Percentiles rank a stretch among this genome's conserved stretches.
Evolutionary conservation across 371 early-diverging fungal genomes (phyloP).

Genomic region (Sanchytrium tribonematis): DNA sequence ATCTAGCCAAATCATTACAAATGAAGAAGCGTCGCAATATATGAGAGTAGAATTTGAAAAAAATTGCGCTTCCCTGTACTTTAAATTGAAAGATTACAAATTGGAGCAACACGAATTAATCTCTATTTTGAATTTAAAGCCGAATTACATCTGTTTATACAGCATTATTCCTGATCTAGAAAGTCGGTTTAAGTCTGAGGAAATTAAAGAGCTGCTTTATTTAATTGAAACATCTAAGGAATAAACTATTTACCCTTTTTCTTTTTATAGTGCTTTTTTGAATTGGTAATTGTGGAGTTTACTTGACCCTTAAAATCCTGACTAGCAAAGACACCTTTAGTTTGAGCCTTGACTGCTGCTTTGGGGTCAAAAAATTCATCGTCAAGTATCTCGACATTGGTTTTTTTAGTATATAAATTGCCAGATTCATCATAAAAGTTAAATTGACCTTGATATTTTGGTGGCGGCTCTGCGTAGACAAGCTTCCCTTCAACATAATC

Average conservation of each 20-base stretch:
- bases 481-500: constrained; percentile 54
- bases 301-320: not conserved
- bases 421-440: not conserved
- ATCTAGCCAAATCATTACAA: not conserved
- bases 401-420: not conserved
- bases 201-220: not conserved
- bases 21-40: not conserved
- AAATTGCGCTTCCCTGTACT: not conserved
- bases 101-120: not conserved
- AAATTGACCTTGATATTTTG: constrained; percentile 1
- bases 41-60: not conserved
- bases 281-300: not conserved
- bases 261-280: not conserved
- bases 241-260: not conserved
- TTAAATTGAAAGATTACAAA: not conserved
- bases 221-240: not conserved
- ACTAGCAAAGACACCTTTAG: not conserved
- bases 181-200: not conserved
- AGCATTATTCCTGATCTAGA: not conserved
- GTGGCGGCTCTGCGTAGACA: constrained; percentile 6
- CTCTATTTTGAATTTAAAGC: not conserved
- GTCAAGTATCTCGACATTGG: not conserved
- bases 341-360: not conserved
- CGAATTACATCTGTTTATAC: not conserved
- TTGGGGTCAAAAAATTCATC: not conserved